Base-by-base conservation (phyloP, 768 basidiomycete genomes). In the Leccinum subgranulosum region DNA sequence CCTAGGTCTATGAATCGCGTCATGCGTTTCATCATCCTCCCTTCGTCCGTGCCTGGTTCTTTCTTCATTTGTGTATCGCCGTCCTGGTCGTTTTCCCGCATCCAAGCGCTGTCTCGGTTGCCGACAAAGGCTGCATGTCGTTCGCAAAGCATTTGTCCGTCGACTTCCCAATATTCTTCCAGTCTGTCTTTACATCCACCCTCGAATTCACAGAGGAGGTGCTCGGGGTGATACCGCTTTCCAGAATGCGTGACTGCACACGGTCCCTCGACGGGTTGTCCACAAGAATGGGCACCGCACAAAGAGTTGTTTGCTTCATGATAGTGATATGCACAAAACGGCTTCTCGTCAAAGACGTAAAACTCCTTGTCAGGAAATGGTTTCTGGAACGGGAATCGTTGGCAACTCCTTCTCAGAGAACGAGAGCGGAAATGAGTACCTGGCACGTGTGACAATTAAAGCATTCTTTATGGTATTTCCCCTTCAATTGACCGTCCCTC, bases 361-460 rank as follows among this genome's bases (percentile, higher is more conserved):
- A 98, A 97, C 11, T 85, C 83, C 70, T 88, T 90, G 73, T 92
- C 92, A 4, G 91, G 92, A 77, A 97, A 97, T 4, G 92, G 87
- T 84, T 86, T 83, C 88, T 91, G 69, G 28, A 39, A 59, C 3
- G 50, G 19, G 19, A 29, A 49, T 31, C n/a, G 19, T 68, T 19
- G 62, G 56, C 49, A 46, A 34, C 11, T 15, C 7, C 21, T 17
- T n/a, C 11, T 43, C 49, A 14, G 8, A 11, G 17, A 39, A 56
- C 19, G 10, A 53, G 51, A 56, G 48, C 17, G 27, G 46, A 49
- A 28, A 74, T 79, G 57, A 21, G 7, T 70, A 90, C 88, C 66
- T 90, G 84, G 74, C 94, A 97, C 3, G 77, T 82, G 59, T 84
- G 79, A 74, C 94, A 98, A 64, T 87, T 92, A 70, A 98, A 98